Conservation (phyloP, 2,329 filamentous ascomycete genomes). For the Fusarium coffeatum region DNA sequence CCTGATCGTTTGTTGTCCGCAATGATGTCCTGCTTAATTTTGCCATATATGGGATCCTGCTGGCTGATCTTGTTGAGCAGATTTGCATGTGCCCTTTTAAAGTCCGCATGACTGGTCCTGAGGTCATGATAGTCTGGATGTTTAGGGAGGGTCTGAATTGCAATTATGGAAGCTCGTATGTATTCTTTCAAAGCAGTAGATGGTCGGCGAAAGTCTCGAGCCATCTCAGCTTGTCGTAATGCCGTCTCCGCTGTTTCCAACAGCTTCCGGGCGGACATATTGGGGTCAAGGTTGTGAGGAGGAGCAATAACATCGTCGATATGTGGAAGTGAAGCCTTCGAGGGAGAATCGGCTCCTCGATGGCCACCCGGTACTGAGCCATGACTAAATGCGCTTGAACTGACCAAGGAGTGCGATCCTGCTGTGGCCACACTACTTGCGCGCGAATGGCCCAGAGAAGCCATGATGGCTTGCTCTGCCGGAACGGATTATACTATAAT, state of each 20-base stretch:
- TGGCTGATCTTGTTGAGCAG: slow-evolving; percentile 63
- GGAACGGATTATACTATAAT: slow-evolving; percentile 21
- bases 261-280: slow-evolving; percentile 64
- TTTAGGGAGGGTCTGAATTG: slow-evolving; percentile 78
- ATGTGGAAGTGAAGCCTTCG: slow-evolving; percentile 58
- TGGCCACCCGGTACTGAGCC: slow-evolving; percentile 46
- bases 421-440: slow-evolving; percentile 44
- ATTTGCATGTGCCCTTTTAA: slow-evolving; percentile 60
- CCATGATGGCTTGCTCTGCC: slow-evolving; percentile 35
- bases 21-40: slow-evolving; percentile 69
- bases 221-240: slow-evolving; percentile 70
- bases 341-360: slow-evolving; percentile 45
- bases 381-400: slow-evolving; percentile 48
- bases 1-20: slow-evolving; percentile 73
- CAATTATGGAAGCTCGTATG: slow-evolving; percentile 82
- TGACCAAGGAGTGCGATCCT: slow-evolving; percentile 49
- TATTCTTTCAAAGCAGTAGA: slow-evolving; percentile 87
- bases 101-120: slow-evolving; percentile 63
- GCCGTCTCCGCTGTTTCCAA: slow-evolving; percentile 64
- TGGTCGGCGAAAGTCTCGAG: slow-evolving; percentile 71
- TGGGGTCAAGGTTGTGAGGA: slow-evolving; percentile 59
- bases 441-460: slow-evolving; percentile 45
- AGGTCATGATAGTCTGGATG: slow-evolving; percentile 80
- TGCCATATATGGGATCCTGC: slow-evolving; percentile 63
- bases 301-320: slow-evolving; percentile 65